A percentile compares a stretch with the other conserved stretches of the same genome.
These are phyloP conservation scores for Paramecium pentaurelia DNA, from an alignment of 73 alveolate species.

Conservation along the genomic window DNA sequence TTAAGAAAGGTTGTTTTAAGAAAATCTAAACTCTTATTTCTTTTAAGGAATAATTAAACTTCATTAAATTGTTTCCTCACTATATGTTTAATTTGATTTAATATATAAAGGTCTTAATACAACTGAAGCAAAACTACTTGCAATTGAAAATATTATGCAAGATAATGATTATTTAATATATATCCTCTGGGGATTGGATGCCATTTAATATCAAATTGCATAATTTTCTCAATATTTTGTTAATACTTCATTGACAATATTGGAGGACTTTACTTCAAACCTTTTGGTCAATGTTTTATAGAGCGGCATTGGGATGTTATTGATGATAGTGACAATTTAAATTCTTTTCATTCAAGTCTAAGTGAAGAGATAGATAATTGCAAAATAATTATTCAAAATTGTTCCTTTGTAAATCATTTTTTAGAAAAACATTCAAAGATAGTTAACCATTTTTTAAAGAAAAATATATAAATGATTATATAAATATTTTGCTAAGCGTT, in stretches of 20 bases:
- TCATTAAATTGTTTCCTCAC: neutral
- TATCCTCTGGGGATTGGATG: neutral
- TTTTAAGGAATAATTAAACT: neutral
- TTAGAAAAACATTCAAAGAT: neutral
- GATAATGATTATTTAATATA: neutral
- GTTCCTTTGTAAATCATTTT: neutral
- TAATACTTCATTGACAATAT: neutral
- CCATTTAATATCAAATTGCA: neutral
- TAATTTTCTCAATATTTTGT: neutral
- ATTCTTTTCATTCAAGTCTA: neutral
- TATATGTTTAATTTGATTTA: neutral
- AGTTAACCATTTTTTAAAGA: neutral
- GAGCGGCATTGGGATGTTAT: neutral
- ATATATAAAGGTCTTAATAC: neutral
- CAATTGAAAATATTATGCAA: neutral
- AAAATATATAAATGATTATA: neutral
- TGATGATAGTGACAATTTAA: neutral
- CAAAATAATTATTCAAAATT: neutral
- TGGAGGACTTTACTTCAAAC: neutral
- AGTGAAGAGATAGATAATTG: neutral
- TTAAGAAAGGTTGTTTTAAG: neutral
- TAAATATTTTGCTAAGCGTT: neutral
- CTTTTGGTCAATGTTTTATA: neutral
- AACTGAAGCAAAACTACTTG: neutral
- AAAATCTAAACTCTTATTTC: neutral